A percentile compares a stretch with the other conserved stretches of the same genome.
Conservation (phyloP, 805 yeast species). For the Cyberlindnera xishuangbannaensis region DNA sequence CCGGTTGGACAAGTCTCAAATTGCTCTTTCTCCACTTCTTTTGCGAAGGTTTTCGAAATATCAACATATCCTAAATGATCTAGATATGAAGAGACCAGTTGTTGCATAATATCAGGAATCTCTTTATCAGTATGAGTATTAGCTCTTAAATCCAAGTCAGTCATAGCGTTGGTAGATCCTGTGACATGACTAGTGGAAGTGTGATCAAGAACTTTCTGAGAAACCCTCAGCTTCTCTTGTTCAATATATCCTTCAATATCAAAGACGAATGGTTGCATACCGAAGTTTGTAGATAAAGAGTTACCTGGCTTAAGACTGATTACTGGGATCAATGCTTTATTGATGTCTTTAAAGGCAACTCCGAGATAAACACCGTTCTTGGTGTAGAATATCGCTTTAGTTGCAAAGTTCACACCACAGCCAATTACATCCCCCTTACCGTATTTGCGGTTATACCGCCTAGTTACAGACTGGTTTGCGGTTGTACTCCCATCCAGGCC, state of each 20-base stretch:
- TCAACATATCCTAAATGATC: slow-evolving; percentile 54
- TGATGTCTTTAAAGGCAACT: slow-evolving; percentile 44
- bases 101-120: slow-evolving; percentile 25
- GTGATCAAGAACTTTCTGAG: slow-evolving; percentile 18
- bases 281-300: slow-evolving; percentile 32
- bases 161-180: slow-evolving; percentile 4
- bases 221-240: slow-evolving; percentile 35
- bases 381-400: slow-evolving; percentile 64
- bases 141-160: slow-evolving; percentile 3
- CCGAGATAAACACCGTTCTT: slow-evolving; percentile 71
- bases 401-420: slow-evolving; percentile 71
- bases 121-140: slow-evolving; percentile 17
- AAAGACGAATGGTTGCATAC: slow-evolving; percentile 52
- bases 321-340: slow-evolving; percentile 40
- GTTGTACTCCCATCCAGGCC: slow-evolving; percentile 44
- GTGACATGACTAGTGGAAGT: slow-evolving; percentile 1
- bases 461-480: slow-evolving; percentile 33
- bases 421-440: slow-evolving; percentile 67
- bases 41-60: slow-evolving; percentile 44
- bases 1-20: slow-evolving; percentile 1
- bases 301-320: slow-evolving; percentile 35
- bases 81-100: slow-evolving; percentile 42
- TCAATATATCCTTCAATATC: slow-evolving; percentile 53
- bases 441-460: slow-evolving; percentile 39
- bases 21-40: slow-evolving; percentile 35